These are phyloP conservation scores for Globisporangium cystogenes DNA, from an alignment of 352 stramenopile genomes.

Conservation along the genomic window DNA sequence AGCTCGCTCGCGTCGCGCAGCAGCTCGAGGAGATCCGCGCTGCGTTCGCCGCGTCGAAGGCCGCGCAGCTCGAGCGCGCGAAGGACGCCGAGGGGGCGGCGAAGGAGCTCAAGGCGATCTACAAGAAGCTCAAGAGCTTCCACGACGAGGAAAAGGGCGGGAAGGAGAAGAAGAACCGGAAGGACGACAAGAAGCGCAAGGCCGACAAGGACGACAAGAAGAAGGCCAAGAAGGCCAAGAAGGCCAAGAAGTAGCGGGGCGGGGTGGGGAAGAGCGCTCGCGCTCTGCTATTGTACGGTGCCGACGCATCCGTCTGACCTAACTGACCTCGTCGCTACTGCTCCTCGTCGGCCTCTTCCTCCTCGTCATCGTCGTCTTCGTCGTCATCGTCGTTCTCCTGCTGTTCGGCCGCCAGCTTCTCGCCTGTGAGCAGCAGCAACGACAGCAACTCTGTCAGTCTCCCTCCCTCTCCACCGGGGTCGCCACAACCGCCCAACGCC, in stretches of 20 bases:
- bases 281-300: background rate
- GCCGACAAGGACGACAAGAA: constrained; percentile 33
- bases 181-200: constrained; percentile 53
- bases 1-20: constrained; percentile 25
- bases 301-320: background rate
- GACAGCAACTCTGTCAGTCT: background rate
- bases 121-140: constrained; percentile 88
- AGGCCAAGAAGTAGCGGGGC: constrained; percentile 48
- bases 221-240: constrained; percentile 58
- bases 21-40: constrained; percentile 31
- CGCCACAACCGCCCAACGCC: too few relatives aligned
- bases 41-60: constrained; percentile 29
- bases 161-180: constrained; percentile 49
- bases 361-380: constrained; percentile 44
- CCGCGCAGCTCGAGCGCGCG: constrained; percentile 22
- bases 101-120: constrained; percentile 77
- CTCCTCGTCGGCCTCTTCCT: constrained; percentile 22
- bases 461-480: background rate
- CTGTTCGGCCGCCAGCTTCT: constrained; percentile 76
- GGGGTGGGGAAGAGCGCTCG: constrained; percentile 14
- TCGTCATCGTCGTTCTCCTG: constrained; percentile 51
- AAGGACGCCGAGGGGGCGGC: constrained; percentile 29
- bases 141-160: constrained; percentile 51
- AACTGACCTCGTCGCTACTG: background rate
- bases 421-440: constrained; percentile 27